A percentile compares a stretch with the other conserved stretches of the same genome.
These are phyloP conservation scores for Trichoderma sp. DNA, from an alignment of 2,329 filamentous ascomycete genomes.

Conservation along the genomic window DNA sequence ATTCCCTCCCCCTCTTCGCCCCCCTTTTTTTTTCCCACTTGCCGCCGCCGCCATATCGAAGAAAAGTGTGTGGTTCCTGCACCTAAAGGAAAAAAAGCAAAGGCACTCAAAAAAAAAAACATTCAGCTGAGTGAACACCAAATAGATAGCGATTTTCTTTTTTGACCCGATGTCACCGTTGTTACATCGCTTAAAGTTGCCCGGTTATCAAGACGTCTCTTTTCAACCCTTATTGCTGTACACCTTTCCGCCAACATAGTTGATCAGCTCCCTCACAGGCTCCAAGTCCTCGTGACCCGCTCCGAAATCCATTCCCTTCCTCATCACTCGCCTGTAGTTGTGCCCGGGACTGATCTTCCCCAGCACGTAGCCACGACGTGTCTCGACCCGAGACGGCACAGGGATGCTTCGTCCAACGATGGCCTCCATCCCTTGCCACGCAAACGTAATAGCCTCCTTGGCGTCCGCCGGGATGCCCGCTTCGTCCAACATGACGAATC, in stretches of 20 bases:
- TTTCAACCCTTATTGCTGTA: slow-evolving; percentile 48
- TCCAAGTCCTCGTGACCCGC: slow-evolving; percentile 46
- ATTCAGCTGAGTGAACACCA: background rate
- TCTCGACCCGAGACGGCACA: slow-evolving; percentile 58
- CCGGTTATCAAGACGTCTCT: background rate
- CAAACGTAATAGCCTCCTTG: slow-evolving; percentile 60
- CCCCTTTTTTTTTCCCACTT: background rate
- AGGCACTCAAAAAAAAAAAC: background rate
- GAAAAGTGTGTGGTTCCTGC: background rate
- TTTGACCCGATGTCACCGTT: background rate
- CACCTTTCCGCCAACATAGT: slow-evolving; percentile 52
- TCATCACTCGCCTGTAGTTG: slow-evolving; percentile 59
- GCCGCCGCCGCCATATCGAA: background rate
- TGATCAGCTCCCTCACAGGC: slow-evolving; percentile 55
- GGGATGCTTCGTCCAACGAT: slow-evolving; percentile 59
- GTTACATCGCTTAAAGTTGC: background rate
- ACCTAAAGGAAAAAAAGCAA: background rate
- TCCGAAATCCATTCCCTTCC: slow-evolving; percentile 56
- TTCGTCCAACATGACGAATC: slow-evolving; percentile 59
- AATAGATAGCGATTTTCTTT: background rate
- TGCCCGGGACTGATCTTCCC: slow-evolving; percentile 59
- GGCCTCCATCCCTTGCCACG: slow-evolving; percentile 64
- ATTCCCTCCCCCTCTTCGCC: background rate
- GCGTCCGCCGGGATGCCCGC: slow-evolving; percentile 60
- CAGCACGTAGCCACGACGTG: slow-evolving; percentile 53